phyloP scores from a whole-genome alignment of 805 yeast genomes.

The Cyberlindnera maritima region DNA sequence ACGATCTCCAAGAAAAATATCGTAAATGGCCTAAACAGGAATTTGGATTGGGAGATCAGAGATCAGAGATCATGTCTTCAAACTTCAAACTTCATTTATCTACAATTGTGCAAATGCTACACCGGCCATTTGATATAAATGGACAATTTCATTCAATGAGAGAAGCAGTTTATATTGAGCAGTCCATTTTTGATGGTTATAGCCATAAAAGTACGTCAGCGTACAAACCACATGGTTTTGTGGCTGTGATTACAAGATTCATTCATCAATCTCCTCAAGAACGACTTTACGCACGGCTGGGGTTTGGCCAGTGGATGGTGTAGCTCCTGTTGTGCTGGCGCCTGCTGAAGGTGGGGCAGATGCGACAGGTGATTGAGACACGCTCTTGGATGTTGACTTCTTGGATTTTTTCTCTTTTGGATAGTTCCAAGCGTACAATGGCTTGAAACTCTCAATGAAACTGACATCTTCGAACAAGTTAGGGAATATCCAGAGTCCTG shows the following conservation, averaged over 20 bases:
- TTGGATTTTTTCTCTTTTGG: conserved; percentile 28
- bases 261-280: conserved; percentile 31
- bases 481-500: conserved; percentile 96
- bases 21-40: not conserved
- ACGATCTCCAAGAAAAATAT: no score
- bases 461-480: conserved; percentile 95
- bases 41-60: no score
- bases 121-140: no score
- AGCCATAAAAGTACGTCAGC: no score
- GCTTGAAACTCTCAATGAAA: conserved; percentile 85
- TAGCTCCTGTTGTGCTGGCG: conserved; percentile 9
- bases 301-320: conserved; percentile 1
- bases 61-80: no score
- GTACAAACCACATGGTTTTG: no score
- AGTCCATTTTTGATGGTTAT: no score
- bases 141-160: no score
- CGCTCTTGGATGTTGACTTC: conserved; percentile 13
- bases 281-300: conserved; percentile 26
- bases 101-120: no score
- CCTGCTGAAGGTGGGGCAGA: conserved; percentile 8
- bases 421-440: conserved; percentile 57
- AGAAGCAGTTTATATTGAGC: no score
- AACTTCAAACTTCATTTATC: no score
- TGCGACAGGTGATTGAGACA: not conserved
- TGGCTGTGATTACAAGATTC: no score